Conservation (phyloP, 1,284 basidiomycete genomes). For the Fistulina hepatica region DNA sequence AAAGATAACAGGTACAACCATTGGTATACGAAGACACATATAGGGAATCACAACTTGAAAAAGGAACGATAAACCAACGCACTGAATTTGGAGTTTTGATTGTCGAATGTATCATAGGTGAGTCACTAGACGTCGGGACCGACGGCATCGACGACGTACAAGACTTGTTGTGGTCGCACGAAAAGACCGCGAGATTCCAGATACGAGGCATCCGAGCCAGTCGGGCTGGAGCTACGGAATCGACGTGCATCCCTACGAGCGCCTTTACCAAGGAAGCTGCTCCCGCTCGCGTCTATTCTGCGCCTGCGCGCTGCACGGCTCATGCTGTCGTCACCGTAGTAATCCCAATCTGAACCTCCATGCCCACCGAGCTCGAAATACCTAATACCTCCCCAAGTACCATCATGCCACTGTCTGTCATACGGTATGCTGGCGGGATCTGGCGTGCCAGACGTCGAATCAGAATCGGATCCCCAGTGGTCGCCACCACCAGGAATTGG, state of each 20-base stretch:
- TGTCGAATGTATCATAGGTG: too few species aligned
- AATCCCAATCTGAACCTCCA: slow-evolving; percentile 50
- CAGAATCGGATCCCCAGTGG: slow-evolving; percentile 39
- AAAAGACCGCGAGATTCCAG: slow-evolving; percentile 46
- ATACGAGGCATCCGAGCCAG: slow-evolving; percentile 38
- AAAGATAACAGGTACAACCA: too few species aligned
- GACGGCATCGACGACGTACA: slow-evolving; percentile 70
- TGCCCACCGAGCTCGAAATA: slow-evolving; percentile 64
- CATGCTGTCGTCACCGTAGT: slow-evolving; percentile 33
- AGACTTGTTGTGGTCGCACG: slow-evolving; percentile 69
- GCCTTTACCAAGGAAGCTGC: slow-evolving; percentile 33
- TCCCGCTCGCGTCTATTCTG: slow-evolving; percentile 34
- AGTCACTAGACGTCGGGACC: slow-evolving; percentile 33
- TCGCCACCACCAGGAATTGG: slow-evolving; percentile 41
- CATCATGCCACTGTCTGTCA: slow-evolving; percentile 81
- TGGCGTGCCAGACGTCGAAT: slow-evolving; percentile 38
- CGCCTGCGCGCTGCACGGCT: slow-evolving; percentile 35
- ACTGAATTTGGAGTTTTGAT: background rate
- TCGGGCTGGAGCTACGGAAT: slow-evolving; percentile 60
- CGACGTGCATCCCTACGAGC: slow-evolving; percentile 38
- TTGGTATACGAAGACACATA: too few species aligned
- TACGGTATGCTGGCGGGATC: too few species aligned
- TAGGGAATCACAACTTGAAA: slow-evolving; percentile 1
- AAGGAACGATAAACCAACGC: background rate
- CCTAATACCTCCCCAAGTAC: slow-evolving; percentile 63